Percentiles rank a stretch among this genome's conserved stretches.
These are phyloP conservation scores for Apiospora sp. DNA, from an alignment of 2,329 filamentous ascomycete genomes.

Conservation along the genomic window DNA sequence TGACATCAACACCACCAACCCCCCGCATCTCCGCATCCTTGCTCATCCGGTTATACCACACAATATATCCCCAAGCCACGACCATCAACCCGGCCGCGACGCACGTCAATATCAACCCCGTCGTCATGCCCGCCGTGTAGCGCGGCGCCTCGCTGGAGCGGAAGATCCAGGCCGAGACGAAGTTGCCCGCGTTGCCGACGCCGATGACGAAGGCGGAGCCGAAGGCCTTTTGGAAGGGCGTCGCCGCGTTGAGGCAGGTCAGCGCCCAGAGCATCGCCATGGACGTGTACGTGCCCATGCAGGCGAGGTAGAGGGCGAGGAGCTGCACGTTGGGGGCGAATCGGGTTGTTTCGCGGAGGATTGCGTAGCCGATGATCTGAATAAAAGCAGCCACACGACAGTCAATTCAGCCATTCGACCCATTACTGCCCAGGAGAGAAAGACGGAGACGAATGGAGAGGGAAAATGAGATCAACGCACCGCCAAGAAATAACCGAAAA, in stretches of 20 bases:
- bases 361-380: conserved; percentile 27
- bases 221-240: conserved; percentile 35
- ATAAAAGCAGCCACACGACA: too few species aligned
- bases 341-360: conserved; percentile 17
- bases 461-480: too few species aligned
- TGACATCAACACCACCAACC: not conserved
- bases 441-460: too few species aligned
- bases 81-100: conserved; percentile 25
- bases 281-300: conserved; percentile 30
- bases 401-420: too few species aligned
- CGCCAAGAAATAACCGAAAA: conserved; percentile 25
- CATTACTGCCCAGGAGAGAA: too few species aligned
- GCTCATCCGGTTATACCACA: not conserved
- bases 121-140: conserved; percentile 31
- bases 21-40: too few species aligned
- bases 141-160: conserved; percentile 31
- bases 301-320: conserved; percentile 33
- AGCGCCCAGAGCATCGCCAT: conserved; percentile 33
- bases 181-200: conserved; percentile 45
- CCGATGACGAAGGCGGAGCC: conserved; percentile 47
- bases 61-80: conserved; percentile 28
- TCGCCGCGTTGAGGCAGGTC: conserved; percentile 30
- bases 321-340: conserved; percentile 28
- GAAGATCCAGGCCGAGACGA: conserved; percentile 35
- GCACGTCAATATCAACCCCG: conserved; percentile 27